Evolutionary conservation across 192 early-diverging fungal species (phyloP), one percentile per base, ranked within the genome.

Genomic region (Kickxella alabastrina): DNA sequence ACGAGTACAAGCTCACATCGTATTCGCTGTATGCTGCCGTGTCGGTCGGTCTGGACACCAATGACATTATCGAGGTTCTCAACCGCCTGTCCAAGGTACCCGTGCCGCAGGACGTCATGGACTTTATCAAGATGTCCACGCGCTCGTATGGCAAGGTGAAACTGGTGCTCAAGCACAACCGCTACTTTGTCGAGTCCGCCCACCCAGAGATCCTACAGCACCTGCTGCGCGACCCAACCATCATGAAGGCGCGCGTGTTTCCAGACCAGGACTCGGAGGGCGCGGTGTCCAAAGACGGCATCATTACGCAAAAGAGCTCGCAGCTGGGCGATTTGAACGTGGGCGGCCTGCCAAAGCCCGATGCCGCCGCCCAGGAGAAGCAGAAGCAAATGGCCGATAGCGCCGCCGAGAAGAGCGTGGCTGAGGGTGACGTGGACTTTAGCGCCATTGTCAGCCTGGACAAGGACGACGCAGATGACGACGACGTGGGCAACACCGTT

Each of bases 21-120:
- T 96, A 94, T 57, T 94, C 91, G 21, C 80, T 99, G 4, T 94
- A 98, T 61, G 97, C 97, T 13, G 95, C 93, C n/a, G 93, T 99
- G 5, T 94, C 92, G 26, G 93, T 98, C 1, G 97, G 97, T 1
- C 78, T 99, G 34, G 83, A 91, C 38, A 90, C 90, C 7, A 88
- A 87, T 39, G 85, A 85, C 57, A 99, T 99, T 41, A 89, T 99
- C 34, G 83, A 87, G 23, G 92, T 92, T 4, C 69, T 99, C 43
- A 84, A 89, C 54, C 84, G 89, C 39, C 77, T 99, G 7, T 94
- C 87, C 49, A 99, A 99, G 61, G 84, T 83, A 8, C 81, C 84
- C 24, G 68, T 97, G 17, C 94, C 97, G 9, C 68, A 82, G 5
- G 62, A 79, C 15, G 81, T 98, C 47, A 78, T 82, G 4, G 68